Evolutionary conservation across 192 early-diverging fungal genomes (phyloP).

Genomic region (Coemansia sp.): DNA sequence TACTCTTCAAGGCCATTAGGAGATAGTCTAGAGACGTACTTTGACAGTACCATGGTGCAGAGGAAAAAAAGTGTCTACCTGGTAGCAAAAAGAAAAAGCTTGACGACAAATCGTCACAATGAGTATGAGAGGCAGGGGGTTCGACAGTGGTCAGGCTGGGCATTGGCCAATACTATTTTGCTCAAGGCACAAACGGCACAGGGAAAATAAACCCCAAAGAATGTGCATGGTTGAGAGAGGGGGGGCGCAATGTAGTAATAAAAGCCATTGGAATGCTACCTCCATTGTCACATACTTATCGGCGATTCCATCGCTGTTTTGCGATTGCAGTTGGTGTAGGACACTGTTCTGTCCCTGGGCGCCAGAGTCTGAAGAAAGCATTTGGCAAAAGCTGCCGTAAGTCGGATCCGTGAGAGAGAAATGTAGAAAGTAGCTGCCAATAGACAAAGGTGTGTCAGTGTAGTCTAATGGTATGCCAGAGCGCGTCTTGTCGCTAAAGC

Average conservation of each 20-base stretch:
- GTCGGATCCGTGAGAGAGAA: not conserved
- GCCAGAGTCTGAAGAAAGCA: constrained; percentile 25
- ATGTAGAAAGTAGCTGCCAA: not conserved
- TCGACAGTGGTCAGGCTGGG: not conserved
- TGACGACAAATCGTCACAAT: not conserved
- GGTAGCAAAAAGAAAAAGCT: not conserved
- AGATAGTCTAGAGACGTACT: not conserved
- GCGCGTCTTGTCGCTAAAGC: not conserved
- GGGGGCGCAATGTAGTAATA: not conserved
- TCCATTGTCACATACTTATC: constrained; percentile 20
- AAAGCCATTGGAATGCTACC: not conserved
- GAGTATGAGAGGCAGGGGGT: not conserved
- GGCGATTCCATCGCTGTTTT: not conserved
- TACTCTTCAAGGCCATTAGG: not conserved
- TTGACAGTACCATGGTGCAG: not conserved
- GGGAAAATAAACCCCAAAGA: not conserved
- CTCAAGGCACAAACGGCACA: not conserved
- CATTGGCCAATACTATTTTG: not conserved
- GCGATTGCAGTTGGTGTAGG: constrained; percentile 5
- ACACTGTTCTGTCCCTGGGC: not conserved
- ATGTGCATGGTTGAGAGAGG: not conserved
- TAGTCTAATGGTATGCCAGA: not conserved
- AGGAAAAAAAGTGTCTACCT: not conserved
- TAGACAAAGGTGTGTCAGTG: not conserved
- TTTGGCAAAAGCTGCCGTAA: not conserved